Percentiles rank a stretch among this genome's conserved stretches.
Evolutionary conservation across 2,329 filamentous ascomycete species (phyloP).

Genomic region (Fusarium coffeatum): DNA sequence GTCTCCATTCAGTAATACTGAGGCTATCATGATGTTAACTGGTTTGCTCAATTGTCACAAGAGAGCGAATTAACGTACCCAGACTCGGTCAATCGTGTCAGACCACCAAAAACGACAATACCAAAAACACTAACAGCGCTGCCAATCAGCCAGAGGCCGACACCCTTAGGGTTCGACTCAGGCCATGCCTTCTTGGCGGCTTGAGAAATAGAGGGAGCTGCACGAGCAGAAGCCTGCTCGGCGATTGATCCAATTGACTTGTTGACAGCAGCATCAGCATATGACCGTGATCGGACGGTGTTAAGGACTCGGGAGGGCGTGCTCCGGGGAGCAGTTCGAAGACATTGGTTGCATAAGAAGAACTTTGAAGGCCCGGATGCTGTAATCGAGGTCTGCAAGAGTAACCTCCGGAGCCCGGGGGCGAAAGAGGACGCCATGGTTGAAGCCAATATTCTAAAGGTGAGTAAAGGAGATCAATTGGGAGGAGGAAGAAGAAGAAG

Average conservation of each 20-base stretch:
- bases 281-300: conserved; percentile 54
- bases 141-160: conserved; percentile 92
- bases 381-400: conserved; percentile 52
- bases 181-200: conserved; percentile 59
- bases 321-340: conserved; percentile 50
- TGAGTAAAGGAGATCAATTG: conserved; percentile 15
- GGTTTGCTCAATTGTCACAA: background rate
- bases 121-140: conserved; percentile 96
- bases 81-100: conserved; percentile 95
- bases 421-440: conserved; percentile 58
- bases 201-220: conserved; percentile 38
- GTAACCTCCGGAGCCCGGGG: conserved; percentile 56
- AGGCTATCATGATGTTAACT: conserved; percentile 65
- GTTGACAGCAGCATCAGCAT: conserved; percentile 50
- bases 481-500: background rate
- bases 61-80: conserved; percentile 69
- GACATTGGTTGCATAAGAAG: conserved; percentile 64
- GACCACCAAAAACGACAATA: conserved; percentile 93
- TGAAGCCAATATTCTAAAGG: conserved; percentile 30
- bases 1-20: conserved; percentile 98
- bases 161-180: conserved; percentile 76
- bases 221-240: conserved; percentile 42
- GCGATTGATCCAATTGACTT: conserved; percentile 47
- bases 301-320: conserved; percentile 55
- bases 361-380: conserved; percentile 50